Evolutionary conservation across 805 yeast genomes (phyloP), one percentile per base, ranked within the genome.

Genomic region (Ascoidea tarda): DNA sequence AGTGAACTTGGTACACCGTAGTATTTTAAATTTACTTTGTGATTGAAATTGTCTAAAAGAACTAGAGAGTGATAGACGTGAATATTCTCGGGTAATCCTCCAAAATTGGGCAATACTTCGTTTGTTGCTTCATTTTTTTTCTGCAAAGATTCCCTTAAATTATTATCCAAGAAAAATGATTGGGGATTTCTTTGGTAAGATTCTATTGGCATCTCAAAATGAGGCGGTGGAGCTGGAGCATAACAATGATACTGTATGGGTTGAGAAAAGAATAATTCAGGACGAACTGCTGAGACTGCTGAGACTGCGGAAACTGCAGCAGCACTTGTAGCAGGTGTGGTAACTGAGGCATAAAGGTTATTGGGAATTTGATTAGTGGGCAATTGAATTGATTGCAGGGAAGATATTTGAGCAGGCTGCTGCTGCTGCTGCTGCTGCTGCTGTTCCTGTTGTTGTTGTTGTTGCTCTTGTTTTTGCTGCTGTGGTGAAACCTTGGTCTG

Each of bases 181-280:
- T 78, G 77, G 2, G 82, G 77, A 38, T 79, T 79, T 47, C 88
- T 76, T 66, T 89, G 90, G 63, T 89, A 81, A 1, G 87, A 79
- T 50, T 76, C 74, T 56, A 85, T 69, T 12, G 82, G 80, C 6
- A 77, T 66, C 46, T 74, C 72, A 49, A 82, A 65, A 61, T 83
- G 81, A 6, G 89, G 90, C 2, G 90, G 87, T 6, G 96, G 91
- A 33, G 79, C 76, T 1, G 97, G 97, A 0, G 96, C 93, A 67
- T 91, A 90, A 46, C 88, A 68, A 66, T 90, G 96, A 63, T 87
- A 86, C 61, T 88, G 88, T 48, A 87, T 68, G 0, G 85, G 84
- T 57, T 69, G 54, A 46, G 60, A 53, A 51, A 58, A 21, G n/a
- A 49, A 58, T 6, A 59, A 52, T 32, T 59, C 57, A 4, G 59